Conservation (phyloP, 225 moss, liverwort and hornwort genomes). For the Asterella californica region DNA sequence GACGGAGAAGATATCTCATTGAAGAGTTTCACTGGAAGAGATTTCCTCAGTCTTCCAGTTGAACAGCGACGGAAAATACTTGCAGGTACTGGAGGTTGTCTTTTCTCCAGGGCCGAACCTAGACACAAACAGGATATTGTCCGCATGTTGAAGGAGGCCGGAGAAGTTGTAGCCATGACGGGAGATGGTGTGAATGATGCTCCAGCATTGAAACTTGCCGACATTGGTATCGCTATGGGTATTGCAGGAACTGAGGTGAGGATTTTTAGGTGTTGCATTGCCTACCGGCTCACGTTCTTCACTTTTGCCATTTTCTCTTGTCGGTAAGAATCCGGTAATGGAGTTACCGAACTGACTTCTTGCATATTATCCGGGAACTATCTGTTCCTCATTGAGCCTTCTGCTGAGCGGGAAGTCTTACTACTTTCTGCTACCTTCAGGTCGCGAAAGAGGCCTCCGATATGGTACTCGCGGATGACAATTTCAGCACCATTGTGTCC, state of each 20-base stretch:
- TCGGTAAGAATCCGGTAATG: background rate
- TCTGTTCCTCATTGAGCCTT: background rate
- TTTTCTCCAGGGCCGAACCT: constrained; percentile 93
- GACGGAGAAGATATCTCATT: constrained; percentile 63
- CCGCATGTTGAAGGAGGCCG: constrained; percentile 73
- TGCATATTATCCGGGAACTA: background rate
- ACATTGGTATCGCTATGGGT: constrained; percentile 96
- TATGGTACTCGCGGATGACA: constrained; percentile 98
- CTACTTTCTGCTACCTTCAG: constrained; percentile 30
- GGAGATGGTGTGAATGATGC: constrained; percentile 99
- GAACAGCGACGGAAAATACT: constrained; percentile 61
- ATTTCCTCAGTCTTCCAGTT: constrained; percentile 65
- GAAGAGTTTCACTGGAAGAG: constrained; percentile 84
- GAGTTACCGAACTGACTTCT: background rate
- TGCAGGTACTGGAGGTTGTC: constrained; percentile 71
- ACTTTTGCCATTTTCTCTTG: background rate
- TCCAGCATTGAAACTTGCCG: constrained; percentile 92
- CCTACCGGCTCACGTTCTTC: background rate
- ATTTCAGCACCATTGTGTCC: constrained; percentile 89
- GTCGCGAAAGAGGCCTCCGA: constrained; percentile 96
- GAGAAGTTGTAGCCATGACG: constrained; percentile 98
- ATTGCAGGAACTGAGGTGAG: constrained; percentile 97
- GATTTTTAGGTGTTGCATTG: background rate
- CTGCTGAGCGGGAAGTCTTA: background rate
- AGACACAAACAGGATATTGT: constrained; percentile 95